Evolutionary conservation across 2,329 filamentous ascomycete genomes (phyloP).

Genomic region (Colletotrichum kahawae): DNA sequence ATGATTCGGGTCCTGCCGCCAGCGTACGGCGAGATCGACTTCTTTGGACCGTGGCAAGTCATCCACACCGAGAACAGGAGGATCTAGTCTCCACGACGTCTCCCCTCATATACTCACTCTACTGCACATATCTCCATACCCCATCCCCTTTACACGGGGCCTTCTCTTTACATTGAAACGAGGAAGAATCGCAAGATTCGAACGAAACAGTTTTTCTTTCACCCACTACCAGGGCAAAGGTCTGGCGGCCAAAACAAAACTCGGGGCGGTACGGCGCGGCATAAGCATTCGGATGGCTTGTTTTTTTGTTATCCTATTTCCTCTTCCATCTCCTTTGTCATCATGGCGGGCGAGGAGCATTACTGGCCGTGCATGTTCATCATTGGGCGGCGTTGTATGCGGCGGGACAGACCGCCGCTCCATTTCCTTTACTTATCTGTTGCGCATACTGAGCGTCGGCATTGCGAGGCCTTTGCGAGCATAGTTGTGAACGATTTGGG

Average conservation of each 20-base stretch:
- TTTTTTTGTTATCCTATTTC: neutral
- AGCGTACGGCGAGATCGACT: constrained; percentile 56
- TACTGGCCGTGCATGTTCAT: constrained; percentile 2
- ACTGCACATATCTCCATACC: constrained; percentile 13
- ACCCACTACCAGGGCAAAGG: neutral
- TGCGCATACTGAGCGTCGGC: neutral
- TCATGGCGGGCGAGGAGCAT: neutral
- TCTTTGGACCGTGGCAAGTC: constrained; percentile 54
- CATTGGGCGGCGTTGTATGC: constrained; percentile 15
- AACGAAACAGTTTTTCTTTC: neutral
- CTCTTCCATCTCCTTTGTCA: neutral
- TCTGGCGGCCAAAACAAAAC: constrained; percentile 15
- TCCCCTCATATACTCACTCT: neutral
- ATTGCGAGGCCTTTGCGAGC: neutral
- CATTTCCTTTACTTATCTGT: neutral
- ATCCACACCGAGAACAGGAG: constrained; percentile 54
- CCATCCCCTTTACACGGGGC: neutral
- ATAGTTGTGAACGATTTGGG: neutral
- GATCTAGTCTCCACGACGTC: constrained; percentile 35
- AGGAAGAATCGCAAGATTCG: constrained; percentile 17
- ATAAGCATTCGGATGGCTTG: constrained; percentile 8
- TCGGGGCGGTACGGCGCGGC: constrained; percentile 8
- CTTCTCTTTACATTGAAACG: constrained; percentile 13
- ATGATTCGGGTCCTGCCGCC: constrained; percentile 60
- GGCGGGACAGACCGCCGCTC: neutral